These are phyloP conservation scores for Plasmodium coatneyi DNA, from an alignment of 169 alveolate genomes.

Conservation along the genomic window DNA sequence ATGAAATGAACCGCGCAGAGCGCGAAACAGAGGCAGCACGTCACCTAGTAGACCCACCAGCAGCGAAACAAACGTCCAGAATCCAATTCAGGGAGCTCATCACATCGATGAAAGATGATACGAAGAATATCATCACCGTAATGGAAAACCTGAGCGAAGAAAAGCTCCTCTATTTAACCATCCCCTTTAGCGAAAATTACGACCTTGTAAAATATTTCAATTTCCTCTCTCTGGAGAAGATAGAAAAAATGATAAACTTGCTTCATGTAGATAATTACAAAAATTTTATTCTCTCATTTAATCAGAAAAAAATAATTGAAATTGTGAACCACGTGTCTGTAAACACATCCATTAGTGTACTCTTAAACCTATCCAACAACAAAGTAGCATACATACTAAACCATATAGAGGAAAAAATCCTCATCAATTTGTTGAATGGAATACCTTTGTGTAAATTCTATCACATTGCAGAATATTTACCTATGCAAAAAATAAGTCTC, in stretches of 20 bases:
- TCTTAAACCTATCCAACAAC: conserved; percentile 33
- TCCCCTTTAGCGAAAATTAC: conserved; percentile 33
- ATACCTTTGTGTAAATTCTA: conserved; percentile 58
- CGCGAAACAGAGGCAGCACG: background rate
- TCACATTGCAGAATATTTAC: conserved; percentile 45
- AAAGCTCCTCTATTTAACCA: conserved; percentile 9
- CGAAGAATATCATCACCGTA: background rate
- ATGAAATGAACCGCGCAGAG: background rate
- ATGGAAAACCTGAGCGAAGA: conserved; percentile 45
- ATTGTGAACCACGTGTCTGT: conserved; percentile 24
- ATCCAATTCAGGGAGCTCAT: conserved; percentile 8
- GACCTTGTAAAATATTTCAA: conserved; percentile 26
- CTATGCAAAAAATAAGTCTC: conserved; percentile 25
- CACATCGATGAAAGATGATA: conserved; percentile 6
- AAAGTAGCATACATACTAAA: conserved; percentile 36
- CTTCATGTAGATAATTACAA: conserved; percentile 47
- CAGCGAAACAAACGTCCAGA: background rate
- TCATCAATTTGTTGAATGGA: conserved; percentile 38
- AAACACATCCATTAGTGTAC: conserved; percentile 25
- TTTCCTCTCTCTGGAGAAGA: conserved; percentile 37
- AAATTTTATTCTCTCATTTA: conserved; percentile 27
- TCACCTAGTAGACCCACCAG: background rate
- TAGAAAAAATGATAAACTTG: conserved; percentile 14
- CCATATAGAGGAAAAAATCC: background rate
- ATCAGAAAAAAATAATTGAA: conserved; percentile 30